Conservation (phyloP, 2,329 filamentous ascomycete genomes). For the Hypocreales sp. region DNA sequence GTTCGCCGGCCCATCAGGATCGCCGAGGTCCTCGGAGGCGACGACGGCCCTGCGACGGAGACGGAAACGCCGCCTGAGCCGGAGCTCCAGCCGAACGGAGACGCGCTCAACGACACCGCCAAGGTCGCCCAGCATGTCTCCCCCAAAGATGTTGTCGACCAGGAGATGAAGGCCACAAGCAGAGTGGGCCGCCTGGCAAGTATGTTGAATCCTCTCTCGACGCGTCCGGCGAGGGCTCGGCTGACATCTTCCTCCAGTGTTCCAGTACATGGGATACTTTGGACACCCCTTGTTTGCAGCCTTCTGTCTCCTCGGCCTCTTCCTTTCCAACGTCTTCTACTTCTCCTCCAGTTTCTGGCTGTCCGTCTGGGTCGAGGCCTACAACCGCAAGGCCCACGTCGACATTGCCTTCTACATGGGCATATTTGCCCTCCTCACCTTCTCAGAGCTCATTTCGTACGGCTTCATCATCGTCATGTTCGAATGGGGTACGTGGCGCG, state of each 20-base stretch:
- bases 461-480: constrained; percentile 29
- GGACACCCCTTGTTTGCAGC: constrained; percentile 27
- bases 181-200: constrained; percentile 27
- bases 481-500: constrained; percentile 40
- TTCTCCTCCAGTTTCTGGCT: constrained; percentile 32
- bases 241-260: constrained; percentile 14
- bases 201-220: too few relatives aligned
- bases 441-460: constrained; percentile 25
- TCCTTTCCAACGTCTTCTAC: constrained; percentile 24
- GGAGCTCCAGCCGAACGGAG: constrained; percentile 12
- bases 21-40: constrained; percentile 19
- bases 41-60: constrained; percentile 19
- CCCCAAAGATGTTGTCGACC: constrained; percentile 26
- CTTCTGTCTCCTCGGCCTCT: constrained; percentile 20
- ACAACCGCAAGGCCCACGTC: constrained; percentile 24
- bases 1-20: constrained; percentile 28
- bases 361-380: constrained; percentile 37
- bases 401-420: constrained; percentile 35
- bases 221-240: too few relatives aligned
- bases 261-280: constrained; percentile 36
- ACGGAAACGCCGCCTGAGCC: constrained; percentile 11
- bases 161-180: constrained; percentile 31
- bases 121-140: constrained; percentile 21
- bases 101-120: constrained; percentile 12
- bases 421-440: constrained; percentile 31